Evolutionary conservation across 164 flowering plant species (phyloP), one percentile per base, ranked within the genome.

Genomic region (Magnolia kwangsiensis): DNA sequence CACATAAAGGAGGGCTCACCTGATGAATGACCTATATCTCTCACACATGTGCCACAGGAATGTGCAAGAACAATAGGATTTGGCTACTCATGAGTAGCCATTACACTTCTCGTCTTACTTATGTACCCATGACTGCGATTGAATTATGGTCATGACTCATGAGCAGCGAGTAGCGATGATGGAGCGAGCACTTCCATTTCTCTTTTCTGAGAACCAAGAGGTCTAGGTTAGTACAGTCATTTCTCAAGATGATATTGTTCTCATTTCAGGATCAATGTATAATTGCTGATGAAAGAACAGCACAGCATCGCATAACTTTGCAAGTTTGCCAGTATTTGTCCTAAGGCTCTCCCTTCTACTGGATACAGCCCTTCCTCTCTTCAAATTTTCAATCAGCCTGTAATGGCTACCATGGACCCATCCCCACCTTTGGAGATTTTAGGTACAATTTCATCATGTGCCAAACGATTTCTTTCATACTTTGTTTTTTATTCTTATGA

Each of bases 351-450:
- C 11, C 45, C 45, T 37, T 37, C 2, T 55, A 55, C 16, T 55
- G 61, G 71, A 68, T 19, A 29, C n/a, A 8, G 8, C 9, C 8
- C 8, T 67, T 13, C 49, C 5, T 29, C 71, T 59, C 71, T 68
- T 29, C 31, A 2, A 14, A 24, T 10, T 68, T 9, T 27, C 50
- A 29, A 3, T 29, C 24, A 61, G 49, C 65, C 80, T 45, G 49
- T 50, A 63, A 79, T 79, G 84, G 81, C 82, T 69, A 80, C 66
- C 10, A 73, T 50, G 49, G 77, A 72, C 19, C 45, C 84, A 72
- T 72, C 86, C 9, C 88, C 89, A 1, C 37, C 88, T 37, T 76
- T 90, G 85, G 84, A 90, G 50, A 89, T 90, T 76, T 79, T 90
- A 82, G 91, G 93, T 90, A 80, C 63, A 21, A 9, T 66, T 24